These are phyloP conservation scores for Podaxis rugospora DNA, from an alignment of 768 basidiomycete species.

Conservation along the genomic window DNA sequence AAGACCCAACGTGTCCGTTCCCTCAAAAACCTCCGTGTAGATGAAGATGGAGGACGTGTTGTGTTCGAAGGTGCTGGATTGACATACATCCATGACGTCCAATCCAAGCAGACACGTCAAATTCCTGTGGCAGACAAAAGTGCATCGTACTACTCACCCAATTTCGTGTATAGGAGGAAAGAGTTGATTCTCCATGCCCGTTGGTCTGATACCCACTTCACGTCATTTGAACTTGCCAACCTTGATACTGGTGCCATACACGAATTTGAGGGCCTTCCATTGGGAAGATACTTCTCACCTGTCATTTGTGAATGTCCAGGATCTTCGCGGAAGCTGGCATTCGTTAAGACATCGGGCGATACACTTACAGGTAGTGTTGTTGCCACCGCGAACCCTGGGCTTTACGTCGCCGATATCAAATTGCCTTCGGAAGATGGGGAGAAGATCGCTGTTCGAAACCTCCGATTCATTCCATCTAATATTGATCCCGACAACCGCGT, in stretches of 20 bases:
- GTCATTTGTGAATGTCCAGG: slow-evolving; percentile 45
- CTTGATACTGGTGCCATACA: slow-evolving; percentile 36
- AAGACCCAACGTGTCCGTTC: slow-evolving; percentile 54
- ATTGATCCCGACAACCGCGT: slow-evolving; percentile 39
- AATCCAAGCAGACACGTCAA: slow-evolving; percentile 25
- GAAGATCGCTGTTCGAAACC: slow-evolving; percentile 37
- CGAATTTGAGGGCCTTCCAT: slow-evolving; percentile 52
- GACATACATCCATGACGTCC: slow-evolving; percentile 45
- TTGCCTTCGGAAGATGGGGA: slow-evolving; percentile 33
- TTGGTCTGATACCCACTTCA: slow-evolving; percentile 64
- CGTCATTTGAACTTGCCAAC: slow-evolving; percentile 63
- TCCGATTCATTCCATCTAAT: slow-evolving; percentile 48
- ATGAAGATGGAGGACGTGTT: slow-evolving; percentile 47
- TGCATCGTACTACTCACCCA: slow-evolving; percentile 62
- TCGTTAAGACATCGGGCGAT: slow-evolving; percentile 59
- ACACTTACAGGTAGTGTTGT: slow-evolving; percentile 57
- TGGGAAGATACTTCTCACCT: slow-evolving; percentile 64
- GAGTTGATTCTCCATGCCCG: slow-evolving; percentile 58
- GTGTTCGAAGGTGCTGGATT: slow-evolving; percentile 69
- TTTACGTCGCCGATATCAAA: slow-evolving; percentile 59
- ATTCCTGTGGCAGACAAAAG: slow-evolving; percentile 46
- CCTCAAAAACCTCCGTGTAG: slow-evolving; percentile 56
- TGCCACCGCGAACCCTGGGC: slow-evolving; percentile 57
- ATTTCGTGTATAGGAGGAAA: slow-evolving; percentile 49
- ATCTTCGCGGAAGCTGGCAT: slow-evolving; percentile 46